A percentile compares a stretch with the other conserved stretches of the same genome.
These are phyloP conservation scores for Tolypocladium cylindrosporum DNA, from an alignment of 2,329 filamentous ascomycete species.

Conservation along the genomic window DNA sequence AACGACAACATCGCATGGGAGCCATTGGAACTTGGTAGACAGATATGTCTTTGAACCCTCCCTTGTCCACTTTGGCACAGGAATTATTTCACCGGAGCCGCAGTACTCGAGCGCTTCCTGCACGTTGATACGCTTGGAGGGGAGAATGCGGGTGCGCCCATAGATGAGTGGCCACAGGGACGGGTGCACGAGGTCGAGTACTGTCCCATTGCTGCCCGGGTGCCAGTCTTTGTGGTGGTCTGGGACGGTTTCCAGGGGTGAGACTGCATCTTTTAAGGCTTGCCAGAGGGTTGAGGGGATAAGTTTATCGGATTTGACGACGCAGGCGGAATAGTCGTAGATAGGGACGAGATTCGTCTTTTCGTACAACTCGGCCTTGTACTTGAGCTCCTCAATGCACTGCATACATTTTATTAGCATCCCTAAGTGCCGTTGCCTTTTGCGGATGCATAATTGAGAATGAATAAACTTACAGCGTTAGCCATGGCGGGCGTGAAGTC, in stretches of 20 bases:
- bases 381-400: slow-evolving; percentile 21
- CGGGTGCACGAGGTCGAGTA: slow-evolving; percentile 54
- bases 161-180: slow-evolving; percentile 53
- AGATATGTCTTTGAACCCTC: not conserved
- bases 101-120: slow-evolving; percentile 22
- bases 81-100: slow-evolving; percentile 19
- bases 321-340: slow-evolving; percentile 19
- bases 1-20: slow-evolving; percentile 41
- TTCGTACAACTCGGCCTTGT: slow-evolving; percentile 22
- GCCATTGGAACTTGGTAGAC: slow-evolving; percentile 28
- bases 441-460: not conserved
- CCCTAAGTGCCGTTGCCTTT: not conserved
- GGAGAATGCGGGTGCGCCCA: slow-evolving; percentile 28
- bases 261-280: slow-evolving; percentile 31
- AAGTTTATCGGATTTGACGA: slow-evolving; percentile 24
- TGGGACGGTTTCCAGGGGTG: slow-evolving; percentile 39
- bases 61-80: slow-evolving; percentile 4
- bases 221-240: slow-evolving; percentile 48
- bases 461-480: not conserved
- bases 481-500: not conserved
- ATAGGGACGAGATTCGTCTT: slow-evolving; percentile 21
- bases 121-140: slow-evolving; percentile 23
- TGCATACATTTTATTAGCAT: slow-evolving; percentile 1
- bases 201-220: slow-evolving; percentile 42
- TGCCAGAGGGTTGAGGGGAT: slow-evolving; percentile 14